Base-by-base conservation (phyloP, 768 basidiomycete genomes). In the Rhodosporidiobolus sp. region DNA sequence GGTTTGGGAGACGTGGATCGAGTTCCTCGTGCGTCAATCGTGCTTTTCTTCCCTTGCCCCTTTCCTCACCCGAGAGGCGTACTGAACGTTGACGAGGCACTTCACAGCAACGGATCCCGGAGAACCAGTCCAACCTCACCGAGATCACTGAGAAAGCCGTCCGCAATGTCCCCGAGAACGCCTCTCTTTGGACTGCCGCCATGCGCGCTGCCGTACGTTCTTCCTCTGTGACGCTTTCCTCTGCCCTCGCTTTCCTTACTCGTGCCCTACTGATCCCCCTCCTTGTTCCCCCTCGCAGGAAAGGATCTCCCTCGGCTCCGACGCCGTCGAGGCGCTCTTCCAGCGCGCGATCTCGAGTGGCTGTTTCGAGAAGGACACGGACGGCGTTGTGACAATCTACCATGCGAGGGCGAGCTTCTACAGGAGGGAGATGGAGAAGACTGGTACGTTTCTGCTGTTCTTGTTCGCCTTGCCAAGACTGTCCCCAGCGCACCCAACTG, bases 1-100 rank as follows among this genome's bases (percentile, higher is more conserved):
- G 19, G 58, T 80, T 76, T 95, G 93, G 93, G 76, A 83, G 19
- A 86, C 87, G 9, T 91, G 91, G 77, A 82, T 87, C 50, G 88
- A 91, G 80, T 85, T 86, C 53, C 75, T 90, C 80, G 91, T 92
- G 63, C 45, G 52, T 46, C 43, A 38, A 19, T 54, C 45, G 53
- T 34, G 49, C 58, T 8, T 20, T 62, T 54, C 28, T 24, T 19
- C 3, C 17, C 48, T 58, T 3, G 28, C 16, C 26, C 7, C 61
- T 19, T 38, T 30, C 12, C 55, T 53, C 10, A 61, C 52, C 38
- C 22, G 26, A 11, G 12, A 26, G 14, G 38, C 32, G 28, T 28
- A 17, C 58, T 26, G n/a, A 11, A 3, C 38, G 43, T 28, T 7
- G 6, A 3, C 28, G 22, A 19, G 17, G 1, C 38, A 8, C 49